Evolutionary conservation across 2,329 filamentous ascomycete genomes (phyloP).

Genomic region (Rhynchosporium secalis): DNA sequence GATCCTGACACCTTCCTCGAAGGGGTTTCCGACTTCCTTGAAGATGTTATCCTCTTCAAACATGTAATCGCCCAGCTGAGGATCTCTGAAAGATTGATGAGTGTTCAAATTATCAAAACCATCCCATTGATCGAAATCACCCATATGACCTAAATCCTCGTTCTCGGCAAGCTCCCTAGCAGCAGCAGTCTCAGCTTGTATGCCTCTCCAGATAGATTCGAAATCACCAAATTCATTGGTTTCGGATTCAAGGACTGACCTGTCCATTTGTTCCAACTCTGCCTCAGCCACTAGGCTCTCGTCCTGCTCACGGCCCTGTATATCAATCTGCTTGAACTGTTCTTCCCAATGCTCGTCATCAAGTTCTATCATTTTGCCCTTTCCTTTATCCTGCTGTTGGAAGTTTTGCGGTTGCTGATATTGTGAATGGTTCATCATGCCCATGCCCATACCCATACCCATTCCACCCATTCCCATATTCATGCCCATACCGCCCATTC

Average conservation of each 20-base stretch:
- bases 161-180: conserved; percentile 68
- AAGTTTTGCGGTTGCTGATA: conserved; percentile 46
- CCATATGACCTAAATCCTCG: conserved; percentile 64
- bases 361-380: conserved; percentile 91
- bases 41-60: conserved; percentile 96
- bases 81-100: conserved; percentile 66
- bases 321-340: conserved; percentile 87
- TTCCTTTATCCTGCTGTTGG: conserved; percentile 62
- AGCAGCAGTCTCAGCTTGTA: conserved; percentile 72
- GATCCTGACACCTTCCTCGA: conserved; percentile 89
- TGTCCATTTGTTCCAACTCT: conserved; percentile 87
- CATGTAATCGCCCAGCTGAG: conserved; percentile 82
- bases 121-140: conserved; percentile 79
- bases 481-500: conserved; percentile 52
- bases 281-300: conserved; percentile 43
- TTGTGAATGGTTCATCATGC: conserved; percentile 46
- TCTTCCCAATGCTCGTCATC: conserved; percentile 95
- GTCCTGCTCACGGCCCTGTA: conserved; percentile 53
- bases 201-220: conserved; percentile 84
- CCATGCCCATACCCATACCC: conserved; percentile 54
- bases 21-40: conserved; percentile 76
- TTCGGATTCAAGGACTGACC: conserved; percentile 72
- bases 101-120: conserved; percentile 69
- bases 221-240: conserved; percentile 81
- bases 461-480: conserved; percentile 48